phyloP scores from a whole-genome alignment of 352 stramenopile species.

The Pythium myriotylum region DNA sequence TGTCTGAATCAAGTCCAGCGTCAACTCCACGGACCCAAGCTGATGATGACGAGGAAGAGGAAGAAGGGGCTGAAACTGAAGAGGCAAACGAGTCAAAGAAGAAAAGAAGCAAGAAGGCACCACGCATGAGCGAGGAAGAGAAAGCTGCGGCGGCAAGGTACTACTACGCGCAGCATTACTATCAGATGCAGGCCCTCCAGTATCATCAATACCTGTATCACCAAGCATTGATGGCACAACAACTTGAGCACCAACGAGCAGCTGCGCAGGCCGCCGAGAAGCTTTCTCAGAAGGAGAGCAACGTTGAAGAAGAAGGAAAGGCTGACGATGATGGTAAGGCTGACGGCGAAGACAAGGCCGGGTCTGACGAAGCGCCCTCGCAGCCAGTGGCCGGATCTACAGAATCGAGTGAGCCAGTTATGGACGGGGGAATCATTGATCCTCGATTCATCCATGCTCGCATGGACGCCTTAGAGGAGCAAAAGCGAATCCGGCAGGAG shows the following conservation, averaged over 20 bases:
- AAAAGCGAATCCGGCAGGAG: slow-evolving; percentile 50
- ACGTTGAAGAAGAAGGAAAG: slow-evolving; percentile 1
- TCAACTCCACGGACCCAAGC: slow-evolving; percentile 6
- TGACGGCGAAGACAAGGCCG: slow-evolving; percentile 3
- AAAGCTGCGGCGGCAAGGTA: slow-evolving; percentile 22
- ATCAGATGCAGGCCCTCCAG: slow-evolving; percentile 50
- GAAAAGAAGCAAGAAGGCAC: slow-evolving; percentile 10
- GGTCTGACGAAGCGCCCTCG: neutral
- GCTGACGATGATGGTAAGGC: neutral
- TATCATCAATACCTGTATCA: slow-evolving; percentile 72
- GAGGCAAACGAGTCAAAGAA: slow-evolving; percentile 5
- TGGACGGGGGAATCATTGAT: slow-evolving; percentile 51
- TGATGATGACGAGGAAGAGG: neutral
- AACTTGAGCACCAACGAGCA: slow-evolving; percentile 20
- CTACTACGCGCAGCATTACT: slow-evolving; percentile 35
- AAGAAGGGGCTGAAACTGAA: neutral
- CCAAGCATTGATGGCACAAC: slow-evolving; percentile 49
- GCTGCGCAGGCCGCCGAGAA: neutral
- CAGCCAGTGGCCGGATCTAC: neutral
- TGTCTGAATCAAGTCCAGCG: slow-evolving; percentile 10
- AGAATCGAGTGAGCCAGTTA: slow-evolving; percentile 21
- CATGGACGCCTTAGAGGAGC: slow-evolving; percentile 52
- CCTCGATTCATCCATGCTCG: slow-evolving; percentile 63
- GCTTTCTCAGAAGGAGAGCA: neutral
- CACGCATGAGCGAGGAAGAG: slow-evolving; percentile 6